Evolutionary conservation across 2,329 filamentous ascomycete species (phyloP), one percentile per base, ranked within the genome.

Genomic region (Cladosporium cucumerinum): DNA sequence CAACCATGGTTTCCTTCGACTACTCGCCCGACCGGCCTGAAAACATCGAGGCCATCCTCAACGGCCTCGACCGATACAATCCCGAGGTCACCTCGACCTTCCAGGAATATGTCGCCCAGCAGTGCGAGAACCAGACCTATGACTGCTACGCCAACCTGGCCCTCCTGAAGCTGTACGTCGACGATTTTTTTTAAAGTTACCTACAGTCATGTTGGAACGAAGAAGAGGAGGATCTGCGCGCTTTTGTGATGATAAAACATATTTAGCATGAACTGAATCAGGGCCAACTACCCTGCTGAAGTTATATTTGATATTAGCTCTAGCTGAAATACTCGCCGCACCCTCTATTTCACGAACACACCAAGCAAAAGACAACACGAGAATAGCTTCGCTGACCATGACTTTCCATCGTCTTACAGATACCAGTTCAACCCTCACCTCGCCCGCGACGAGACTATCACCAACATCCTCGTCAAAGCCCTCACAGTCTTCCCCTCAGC

Each of bases 341-440:
- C 54, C 43, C 23, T 57, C 21, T 32, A 46, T n/a, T 25, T 18
- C 46, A 58, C 30, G 5, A 43, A 18, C 39, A 46, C 5, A 28
- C 7, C 12, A 23, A n/a, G 21, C 70, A 61, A 58, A 67, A 70
- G 64, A 66, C 34, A 55, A 18, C 26, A 32, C 11, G 43, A 46
- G 36, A 58, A 21, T 52, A 64, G 7, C 28, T 25, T 63, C 8
- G 49, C 61, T 62, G 43, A 66, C 59, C 21, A 46, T 57, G 57
- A 34, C 64, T 14, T 58, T 58, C 18, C 49, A 1, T 21, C 39
- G 28, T 57, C 30, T 8, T 23, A 58, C 73, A 99, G 95, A 70
- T 99, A 99, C 86, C 96, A 99, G 84, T 97, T 99, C 83, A 99
- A 99, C 87, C 95, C 95, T 61, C 93, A 98, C 84, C 92, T 97